Conservation (phyloP, 1,139 yeast genomes). For the Martiniozyma asiatica region DNA sequence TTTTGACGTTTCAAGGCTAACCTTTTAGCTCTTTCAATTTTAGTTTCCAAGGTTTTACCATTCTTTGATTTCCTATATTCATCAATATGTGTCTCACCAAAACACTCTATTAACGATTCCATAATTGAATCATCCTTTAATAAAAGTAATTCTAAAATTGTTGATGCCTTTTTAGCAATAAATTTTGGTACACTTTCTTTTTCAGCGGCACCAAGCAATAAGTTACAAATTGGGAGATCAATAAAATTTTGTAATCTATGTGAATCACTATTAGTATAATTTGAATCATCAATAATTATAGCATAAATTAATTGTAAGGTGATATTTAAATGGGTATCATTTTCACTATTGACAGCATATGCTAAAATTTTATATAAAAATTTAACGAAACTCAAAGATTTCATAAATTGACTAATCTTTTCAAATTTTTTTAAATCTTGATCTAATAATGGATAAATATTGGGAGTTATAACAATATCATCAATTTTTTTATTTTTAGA, state of each 20-base stretch:
- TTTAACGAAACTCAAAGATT: constrained; percentile 41
- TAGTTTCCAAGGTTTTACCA: constrained; percentile 41
- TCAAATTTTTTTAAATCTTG: constrained; percentile 18
- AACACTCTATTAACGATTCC: constrained; percentile 40
- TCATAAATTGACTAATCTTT: constrained; percentile 39
- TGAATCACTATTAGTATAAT: constrained; percentile 23
- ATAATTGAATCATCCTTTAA: constrained; percentile 35
- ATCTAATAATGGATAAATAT: constrained; percentile 23
- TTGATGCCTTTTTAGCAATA: constrained; percentile 43
- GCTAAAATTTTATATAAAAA: constrained; percentile 44
- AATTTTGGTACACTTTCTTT: constrained; percentile 35
- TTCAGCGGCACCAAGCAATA: constrained; percentile 37
- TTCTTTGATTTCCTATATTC: constrained; percentile 44
- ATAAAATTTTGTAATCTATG: constrained; percentile 35
- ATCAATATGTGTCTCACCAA: constrained; percentile 43
- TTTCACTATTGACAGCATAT: constrained; percentile 31
- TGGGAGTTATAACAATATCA: constrained; percentile 35
- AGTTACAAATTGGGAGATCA: constrained; percentile 43
- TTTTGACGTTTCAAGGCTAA: constrained; percentile 63
- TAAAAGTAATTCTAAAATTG: constrained; percentile 37
- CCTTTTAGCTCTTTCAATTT: constrained; percentile 54
- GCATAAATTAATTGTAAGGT: constrained; percentile 62
- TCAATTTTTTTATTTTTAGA: constrained; percentile 26
- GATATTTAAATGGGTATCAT: constrained; percentile 40
- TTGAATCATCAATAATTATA: constrained; percentile 42